Evolutionary conservation across 805 yeast genomes (phyloP), one percentile per base, ranked within the genome.

Genomic region (Sugiyamaella qingdaonensis): DNA sequence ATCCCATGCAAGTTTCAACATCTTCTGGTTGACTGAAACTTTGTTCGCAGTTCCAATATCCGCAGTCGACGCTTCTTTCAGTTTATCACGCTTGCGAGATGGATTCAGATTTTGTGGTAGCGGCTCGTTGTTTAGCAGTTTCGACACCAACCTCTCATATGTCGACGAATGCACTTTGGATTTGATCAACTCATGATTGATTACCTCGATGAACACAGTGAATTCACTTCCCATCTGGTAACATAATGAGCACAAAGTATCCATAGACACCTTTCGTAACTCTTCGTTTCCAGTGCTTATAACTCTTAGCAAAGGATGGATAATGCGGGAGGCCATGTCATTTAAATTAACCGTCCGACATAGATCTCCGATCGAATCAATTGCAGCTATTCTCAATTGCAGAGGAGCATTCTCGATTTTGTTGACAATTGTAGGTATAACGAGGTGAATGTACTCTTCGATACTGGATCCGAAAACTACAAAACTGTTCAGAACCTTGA

Each of bases 321-420:
- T 80, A 48, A 94, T 86, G 57, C 97, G 75, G 1, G 97, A 86
- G 0, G 96, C 85, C 88, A 90, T 85, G 59, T 92, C 98, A 53
- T 82, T 82, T 52, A 94, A 71, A 55, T 82, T 78, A 2, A 92
- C 84, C 36, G 75, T 78, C 59, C 81, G 83, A 1, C 96, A 82
- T 27, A 94, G 68, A 61, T 86, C 85, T 0, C 97, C 96, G 42
- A 94, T 74, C 0, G 96, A 82, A 46, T 84, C 85, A 52, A 94
- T 84, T 0, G 97, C 90, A 43, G 87, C 82, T 53, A 78, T 79
- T 52, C 88, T 74, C 33, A 92, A 75, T 13, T 73, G 72, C 2
- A 72, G 71, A 0, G 82, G 72, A 0, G 90, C 83, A 56, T 73
- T 79, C 64, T 94, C 97, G 62, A 91, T 85, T 72, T 92, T 71